Conservation (phyloP, 495 filamentous ascomycete genomes). For the Chaetomium cochliodes region DNA sequence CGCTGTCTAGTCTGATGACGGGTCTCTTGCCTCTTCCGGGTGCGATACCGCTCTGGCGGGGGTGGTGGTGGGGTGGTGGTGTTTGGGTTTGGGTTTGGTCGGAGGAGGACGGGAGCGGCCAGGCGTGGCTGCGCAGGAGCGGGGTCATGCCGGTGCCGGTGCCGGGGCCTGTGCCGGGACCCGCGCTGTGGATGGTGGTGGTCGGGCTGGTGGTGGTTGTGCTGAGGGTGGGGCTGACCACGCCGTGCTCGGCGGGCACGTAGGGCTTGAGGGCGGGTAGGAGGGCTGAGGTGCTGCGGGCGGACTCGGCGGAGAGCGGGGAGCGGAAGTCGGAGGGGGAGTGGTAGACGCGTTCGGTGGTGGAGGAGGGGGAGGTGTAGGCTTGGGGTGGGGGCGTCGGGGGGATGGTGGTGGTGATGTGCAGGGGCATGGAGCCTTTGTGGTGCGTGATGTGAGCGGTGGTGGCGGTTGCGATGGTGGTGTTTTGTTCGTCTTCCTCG, state of each 20-base stretch:
- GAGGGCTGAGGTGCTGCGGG: constrained; percentile 38
- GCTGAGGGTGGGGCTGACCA: not conserved
- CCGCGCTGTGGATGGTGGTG: constrained; percentile 27
- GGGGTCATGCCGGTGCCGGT: constrained; percentile 39
- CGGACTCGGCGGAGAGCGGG: constrained; percentile 36
- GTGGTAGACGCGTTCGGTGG: constrained; percentile 25
- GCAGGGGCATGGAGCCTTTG: constrained; percentile 15
- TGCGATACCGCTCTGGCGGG: constrained; percentile 13
- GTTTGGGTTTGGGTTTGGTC: constrained; percentile 6
- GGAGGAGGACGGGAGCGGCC: constrained; percentile 26
- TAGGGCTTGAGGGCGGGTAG: constrained; percentile 40
- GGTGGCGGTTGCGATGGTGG: constrained; percentile 1
- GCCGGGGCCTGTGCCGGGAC: constrained; percentile 34
- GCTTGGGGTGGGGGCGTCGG: constrained; percentile 25
- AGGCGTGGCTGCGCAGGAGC: constrained; percentile 30
- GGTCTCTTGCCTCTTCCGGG: not conserved
- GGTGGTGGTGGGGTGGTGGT: constrained; percentile 26
- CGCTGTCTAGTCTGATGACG: not conserved
- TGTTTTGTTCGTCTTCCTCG: constrained; percentile 12
- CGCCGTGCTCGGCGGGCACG: constrained; percentile 43
- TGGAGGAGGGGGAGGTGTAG: constrained; percentile 37
- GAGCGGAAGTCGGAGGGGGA: constrained; percentile 36
- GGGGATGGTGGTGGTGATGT: constrained; percentile 29
- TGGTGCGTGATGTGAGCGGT: constrained; percentile 3
- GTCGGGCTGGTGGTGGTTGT: not conserved